These are phyloP conservation scores for Pleurotus tuoliensis DNA, from an alignment of 768 basidiomycete genomes.

Conservation along the genomic window DNA sequence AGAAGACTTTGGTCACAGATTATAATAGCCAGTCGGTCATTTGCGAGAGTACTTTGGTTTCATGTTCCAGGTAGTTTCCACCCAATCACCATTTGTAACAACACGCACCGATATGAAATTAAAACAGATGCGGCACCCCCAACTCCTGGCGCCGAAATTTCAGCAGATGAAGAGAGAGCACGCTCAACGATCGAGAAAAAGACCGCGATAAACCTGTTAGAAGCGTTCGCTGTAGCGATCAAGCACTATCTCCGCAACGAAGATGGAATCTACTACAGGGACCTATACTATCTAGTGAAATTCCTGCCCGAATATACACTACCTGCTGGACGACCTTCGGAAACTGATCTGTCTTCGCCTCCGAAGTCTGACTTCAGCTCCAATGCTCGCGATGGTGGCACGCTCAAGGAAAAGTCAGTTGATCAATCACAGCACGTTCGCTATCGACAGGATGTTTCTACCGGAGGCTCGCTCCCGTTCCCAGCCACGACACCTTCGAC, in stretches of 20 bases:
- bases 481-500: slow-evolving; percentile 4
- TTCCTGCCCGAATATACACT: slow-evolving; percentile 65
- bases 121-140: slow-evolving; percentile 4
- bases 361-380: not conserved
- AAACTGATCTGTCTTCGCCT: slow-evolving; percentile 20
- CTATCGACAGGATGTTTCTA: not conserved
- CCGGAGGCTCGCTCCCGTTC: not conserved
- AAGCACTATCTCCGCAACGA: slow-evolving; percentile 71
- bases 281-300: slow-evolving; percentile 68
- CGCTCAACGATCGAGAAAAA: slow-evolving; percentile 63
- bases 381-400: not conserved
- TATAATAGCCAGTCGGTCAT: slow-evolving; percentile 49
- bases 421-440: slow-evolving; percentile 5
- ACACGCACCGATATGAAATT: too few species aligned
- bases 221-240: slow-evolving; percentile 60
- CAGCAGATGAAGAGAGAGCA: slow-evolving; percentile 32
- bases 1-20: slow-evolving; percentile 67
- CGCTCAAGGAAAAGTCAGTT: not conserved
- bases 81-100: too few species aligned
- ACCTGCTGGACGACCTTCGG: slow-evolving; percentile 45
- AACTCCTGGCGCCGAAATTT: slow-evolving; percentile 12
- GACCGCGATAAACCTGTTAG: slow-evolving; percentile 61
- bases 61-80: slow-evolving; percentile 40
- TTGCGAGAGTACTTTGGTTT: slow-evolving; percentile 60
- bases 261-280: slow-evolving; percentile 45